phyloP scores from a whole-genome alignment of 75 land plant species.

The Picea sitchensis region DNA sequence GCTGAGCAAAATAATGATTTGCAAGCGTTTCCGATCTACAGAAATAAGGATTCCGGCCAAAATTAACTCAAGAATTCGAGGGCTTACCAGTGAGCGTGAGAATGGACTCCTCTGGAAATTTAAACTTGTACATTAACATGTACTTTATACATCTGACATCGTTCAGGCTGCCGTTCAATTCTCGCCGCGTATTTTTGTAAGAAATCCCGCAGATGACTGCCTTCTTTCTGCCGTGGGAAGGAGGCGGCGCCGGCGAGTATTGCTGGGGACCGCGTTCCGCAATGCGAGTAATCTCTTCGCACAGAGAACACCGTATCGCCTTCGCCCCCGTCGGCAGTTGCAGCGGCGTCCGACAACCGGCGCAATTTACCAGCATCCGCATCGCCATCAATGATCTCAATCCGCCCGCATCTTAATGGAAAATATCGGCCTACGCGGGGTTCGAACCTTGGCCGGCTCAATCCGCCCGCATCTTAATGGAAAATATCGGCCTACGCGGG shows the following conservation, averaged over 20 bases:
- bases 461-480: too few relatives aligned
- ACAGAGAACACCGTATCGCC: slow-evolving; percentile 77
- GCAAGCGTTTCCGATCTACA: too few relatives aligned
- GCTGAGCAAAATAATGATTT: too few relatives aligned
- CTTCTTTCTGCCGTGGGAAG: slow-evolving; percentile 64
- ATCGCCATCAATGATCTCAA: background rate
- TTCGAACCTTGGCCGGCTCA: too few relatives aligned
- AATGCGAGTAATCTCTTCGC: slow-evolving; percentile 55
- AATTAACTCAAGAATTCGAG: background rate
- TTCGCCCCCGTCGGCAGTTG: slow-evolving; percentile 73
- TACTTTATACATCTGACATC: slow-evolving; percentile 96
- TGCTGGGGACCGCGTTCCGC: slow-evolving; percentile 44
- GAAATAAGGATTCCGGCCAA: too few relatives aligned
- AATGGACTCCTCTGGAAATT: slow-evolving; percentile 81
- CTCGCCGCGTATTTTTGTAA: slow-evolving; percentile 58
- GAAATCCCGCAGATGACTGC: slow-evolving; percentile 88
- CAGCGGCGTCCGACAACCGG: slow-evolving; percentile 60
- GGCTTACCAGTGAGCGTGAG: slow-evolving; percentile 85
- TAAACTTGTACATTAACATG: slow-evolving; percentile 60
- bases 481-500: too few relatives aligned
- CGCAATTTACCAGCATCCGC: slow-evolving; percentile 67
- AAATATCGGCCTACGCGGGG: too few relatives aligned
- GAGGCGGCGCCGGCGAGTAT: slow-evolving; percentile 45
- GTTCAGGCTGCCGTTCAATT: slow-evolving; percentile 93
- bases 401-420: too few relatives aligned